Base-by-base conservation (phyloP, 345 rosid species). In the Acer campestre region DNA sequence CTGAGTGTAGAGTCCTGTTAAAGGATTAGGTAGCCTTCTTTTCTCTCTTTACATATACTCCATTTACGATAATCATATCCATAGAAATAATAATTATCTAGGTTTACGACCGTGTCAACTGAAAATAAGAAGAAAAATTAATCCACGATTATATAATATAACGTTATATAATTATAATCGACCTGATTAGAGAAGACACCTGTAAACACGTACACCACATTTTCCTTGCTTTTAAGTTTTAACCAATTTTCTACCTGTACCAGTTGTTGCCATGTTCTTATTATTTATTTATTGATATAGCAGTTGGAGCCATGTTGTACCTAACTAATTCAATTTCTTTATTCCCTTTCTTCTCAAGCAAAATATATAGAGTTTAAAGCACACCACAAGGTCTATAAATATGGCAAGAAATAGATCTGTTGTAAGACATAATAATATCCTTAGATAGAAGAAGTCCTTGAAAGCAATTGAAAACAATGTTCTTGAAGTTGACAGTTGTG, bases 271-370 rank as follows among this genome's bases (percentile, higher is more conserved):
- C 23, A 18, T n/a, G 62, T 3, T 42, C 1, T 7, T 13, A 1
- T 7, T 0, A 42, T 9, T 42, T 42, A 42, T 42, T 9, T 35
- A 31, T 31, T 31, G 35, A 42, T 42, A 1, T 46, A 10, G 49
- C 13, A 42, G 27, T 27, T 73, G 62, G 18, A 35, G 61, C n/a
- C 73, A 18, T 27, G 20, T 73, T 61, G 25, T 68, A 76, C 29
- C 78, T 78, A 86, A 77, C 85, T 49, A 73, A 68, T 53, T 68
- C 48, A 76, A 72, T 61, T 68, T 68, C 49, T 85, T 63, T 42
- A 7, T 42, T 42, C 46, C 80, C 84, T 82, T 83, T 13, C 22
- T 31, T 38, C 69, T 72, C 53, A 81, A 85, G 81, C 85, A 83
- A 84, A 49, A 42, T 35, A 35, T 35, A 3, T 49, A 11, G 73